These are phyloP conservation scores for Pestalotiopsis fici DNA, from an alignment of 2,329 filamentous ascomycete genomes.

Conservation along the genomic window DNA sequence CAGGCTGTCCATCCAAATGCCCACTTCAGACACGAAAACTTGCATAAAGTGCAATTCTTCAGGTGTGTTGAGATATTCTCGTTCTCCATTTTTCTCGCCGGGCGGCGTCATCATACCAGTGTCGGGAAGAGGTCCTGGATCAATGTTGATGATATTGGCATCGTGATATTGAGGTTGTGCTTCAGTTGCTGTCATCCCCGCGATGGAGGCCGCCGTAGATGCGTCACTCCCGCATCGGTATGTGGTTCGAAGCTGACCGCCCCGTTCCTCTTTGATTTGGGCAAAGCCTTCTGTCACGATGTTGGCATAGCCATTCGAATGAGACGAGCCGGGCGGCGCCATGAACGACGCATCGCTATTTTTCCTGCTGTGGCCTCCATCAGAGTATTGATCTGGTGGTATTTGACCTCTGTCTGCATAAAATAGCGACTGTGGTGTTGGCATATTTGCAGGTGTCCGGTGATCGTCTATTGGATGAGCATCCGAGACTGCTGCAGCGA, in stretches of 20 bases:
- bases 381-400: slow-evolving; percentile 19
- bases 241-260: slow-evolving; percentile 21
- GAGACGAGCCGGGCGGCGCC: slow-evolving; percentile 22
- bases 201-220: slow-evolving; percentile 39
- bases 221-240: slow-evolving; percentile 35
- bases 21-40: slow-evolving; percentile 87
- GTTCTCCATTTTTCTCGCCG: slow-evolving; percentile 39
- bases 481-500: slow-evolving; percentile 18
- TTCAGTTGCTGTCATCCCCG: slow-evolving; percentile 33
- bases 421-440: slow-evolving; percentile 25
- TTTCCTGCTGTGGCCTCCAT: slow-evolving; percentile 27
- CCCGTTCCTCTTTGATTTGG: slow-evolving; percentile 24
- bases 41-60: slow-evolving; percentile 91
- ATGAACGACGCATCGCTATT: slow-evolving; percentile 25
- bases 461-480: slow-evolving; percentile 21
- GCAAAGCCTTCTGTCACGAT: slow-evolving; percentile 21
- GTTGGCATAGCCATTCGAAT: slow-evolving; percentile 23
- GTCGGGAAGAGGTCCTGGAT: slow-evolving; percentile 20
- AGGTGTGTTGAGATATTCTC: slow-evolving; percentile 68
- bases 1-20: slow-evolving; percentile 92
- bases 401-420: slow-evolving; percentile 24
- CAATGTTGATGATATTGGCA: slow-evolving; percentile 23
- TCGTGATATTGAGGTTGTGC: slow-evolving; percentile 28
- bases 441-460: slow-evolving; percentile 20
- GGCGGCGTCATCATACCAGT: slow-evolving; percentile 42